Base-by-base conservation (phyloP, 495 filamentous ascomycete genomes). In the Penicillium chermesinum region DNA sequence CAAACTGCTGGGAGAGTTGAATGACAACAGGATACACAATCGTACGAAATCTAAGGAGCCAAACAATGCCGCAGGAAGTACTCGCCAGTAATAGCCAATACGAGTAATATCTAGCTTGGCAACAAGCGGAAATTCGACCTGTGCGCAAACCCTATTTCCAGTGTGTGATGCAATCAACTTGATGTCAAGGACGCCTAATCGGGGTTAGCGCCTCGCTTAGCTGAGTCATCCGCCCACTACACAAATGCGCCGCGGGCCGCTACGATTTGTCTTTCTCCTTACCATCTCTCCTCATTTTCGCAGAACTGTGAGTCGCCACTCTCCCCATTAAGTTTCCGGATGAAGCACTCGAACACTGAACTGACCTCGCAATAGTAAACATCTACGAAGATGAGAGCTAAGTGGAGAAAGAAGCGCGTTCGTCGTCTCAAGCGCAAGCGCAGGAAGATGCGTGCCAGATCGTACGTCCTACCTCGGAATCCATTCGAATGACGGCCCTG, bases 381-480 rank as follows among this genome's bases (percentile, higher is more conserved):
- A 66, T 68, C 66, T 68, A 63, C 77, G 82, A 91, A 81, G 83
- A 94, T 96, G 90, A 90, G 90, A 89, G 88, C 88, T 63, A 96
- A 96, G 80, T 96, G 90, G 90, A 89, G 90, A 82, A 96, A 96
- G 87, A 96, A 96, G 90, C 81, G 91, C 68, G 89, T 94, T 77
- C 85, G 91, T 56, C 84, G 91, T 74, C 86, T 96, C 74, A 96
- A 96, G 84, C 83, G 88, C 72, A 96, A 96, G 90, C 85, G 91
- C 73, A 91, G 91, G 89, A 96, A 96, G 89, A 93, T 89, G 75
- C 84, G 91, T 69, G 91, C 89, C 58, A 77, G 90, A 78, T 86
- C 80, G 90, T 95, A 80, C 77, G 85, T 57, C 27, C 30, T 17
- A 33, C 19, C n/a, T 25, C 21, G 40, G n/a, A 21, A n/a, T 9